These are phyloP conservation scores for Plenodomus tracheiphilus DNA, from an alignment of 2,329 filamentous ascomycete genomes.

Conservation along the genomic window DNA sequence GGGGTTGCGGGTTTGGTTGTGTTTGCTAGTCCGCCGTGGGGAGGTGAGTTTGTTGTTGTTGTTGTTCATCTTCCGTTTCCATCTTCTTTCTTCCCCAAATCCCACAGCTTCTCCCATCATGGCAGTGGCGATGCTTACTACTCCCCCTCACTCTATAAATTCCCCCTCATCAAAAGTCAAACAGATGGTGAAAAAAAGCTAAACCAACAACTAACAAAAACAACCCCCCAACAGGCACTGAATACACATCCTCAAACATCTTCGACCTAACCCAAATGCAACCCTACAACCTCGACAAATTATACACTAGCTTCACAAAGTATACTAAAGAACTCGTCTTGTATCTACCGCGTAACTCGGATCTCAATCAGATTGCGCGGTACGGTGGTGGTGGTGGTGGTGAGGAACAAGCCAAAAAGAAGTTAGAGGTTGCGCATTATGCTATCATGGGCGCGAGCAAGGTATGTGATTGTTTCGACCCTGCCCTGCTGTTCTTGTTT, in stretches of 20 bases:
- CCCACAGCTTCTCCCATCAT: too few species aligned
- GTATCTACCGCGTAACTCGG: conserved; percentile 71
- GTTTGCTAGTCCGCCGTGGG: conserved; percentile 77
- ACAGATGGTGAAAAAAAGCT: too few species aligned
- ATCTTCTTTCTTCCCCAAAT: too few species aligned
- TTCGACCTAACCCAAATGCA: conserved; percentile 87
- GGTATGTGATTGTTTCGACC: conserved; percentile 53
- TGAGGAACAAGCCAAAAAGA: conserved; percentile 21
- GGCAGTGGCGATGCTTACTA: too few species aligned
- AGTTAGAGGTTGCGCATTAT: conserved; percentile 66
- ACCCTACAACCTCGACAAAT: conserved; percentile 68
- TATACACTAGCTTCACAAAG: conserved; percentile 46
- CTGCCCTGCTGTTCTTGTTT: too few species aligned
- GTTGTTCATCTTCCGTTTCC: not conserved
- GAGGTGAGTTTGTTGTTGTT: conserved; percentile 56
- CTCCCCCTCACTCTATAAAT: too few species aligned
- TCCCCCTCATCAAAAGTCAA: too few species aligned
- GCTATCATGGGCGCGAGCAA: conserved; percentile 91
- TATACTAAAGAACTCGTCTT: conserved; percentile 64
- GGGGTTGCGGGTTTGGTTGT: conserved; percentile 60
- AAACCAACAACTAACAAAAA: not conserved
- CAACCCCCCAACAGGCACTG: conserved; percentile 55
- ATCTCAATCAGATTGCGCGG: conserved; percentile 44
- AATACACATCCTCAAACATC: conserved; percentile 66
- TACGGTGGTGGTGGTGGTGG: conserved; percentile 38